Evolutionary conservation across 768 basidiomycete species (phyloP).

Genomic region (Pleurotus tuoliensis): DNA sequence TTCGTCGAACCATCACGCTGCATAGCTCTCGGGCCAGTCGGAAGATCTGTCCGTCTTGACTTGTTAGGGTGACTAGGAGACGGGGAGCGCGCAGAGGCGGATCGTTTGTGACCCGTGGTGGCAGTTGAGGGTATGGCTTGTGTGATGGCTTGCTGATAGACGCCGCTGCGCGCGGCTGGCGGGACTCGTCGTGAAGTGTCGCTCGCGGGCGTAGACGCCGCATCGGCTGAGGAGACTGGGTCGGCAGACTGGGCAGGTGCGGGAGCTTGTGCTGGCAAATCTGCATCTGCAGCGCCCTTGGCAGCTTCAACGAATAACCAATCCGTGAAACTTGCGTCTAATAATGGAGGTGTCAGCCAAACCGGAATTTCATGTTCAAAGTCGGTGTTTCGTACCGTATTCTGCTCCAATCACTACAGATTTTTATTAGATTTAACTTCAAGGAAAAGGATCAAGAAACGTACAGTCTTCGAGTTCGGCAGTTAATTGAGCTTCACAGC

Average conservation of each 20-base stretch:
- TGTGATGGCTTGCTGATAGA: slow-evolving; percentile 74
- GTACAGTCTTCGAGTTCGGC: slow-evolving; percentile 80
- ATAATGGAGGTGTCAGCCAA: slow-evolving; percentile 9
- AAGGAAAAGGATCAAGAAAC: slow-evolving; percentile 17
- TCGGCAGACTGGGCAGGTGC: slow-evolving; percentile 28
- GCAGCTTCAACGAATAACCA: slow-evolving; percentile 85
- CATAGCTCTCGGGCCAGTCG: slow-evolving; percentile 88
- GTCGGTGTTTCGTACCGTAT: slow-evolving; percentile 45
- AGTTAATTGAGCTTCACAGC: slow-evolving; percentile 72
- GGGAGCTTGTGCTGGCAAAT: slow-evolving; percentile 33
- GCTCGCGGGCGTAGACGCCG: slow-evolving; percentile 23
- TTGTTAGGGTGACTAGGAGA: slow-evolving; percentile 66
- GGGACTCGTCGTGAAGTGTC: slow-evolving; percentile 43
- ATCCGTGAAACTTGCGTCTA: slow-evolving; percentile 80
- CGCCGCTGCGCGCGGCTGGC: slow-evolving; percentile 47
- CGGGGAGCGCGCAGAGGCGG: slow-evolving; percentile 65
- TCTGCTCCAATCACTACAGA: slow-evolving; percentile 69
- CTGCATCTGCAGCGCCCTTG: slow-evolving; percentile 58
- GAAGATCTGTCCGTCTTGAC: slow-evolving; percentile 68
- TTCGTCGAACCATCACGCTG: slow-evolving; percentile 33
- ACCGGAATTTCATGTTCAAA: too few species aligned
- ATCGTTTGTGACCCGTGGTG: slow-evolving; percentile 55
- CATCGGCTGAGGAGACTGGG: slow-evolving; percentile 15
- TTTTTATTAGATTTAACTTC: neutral
- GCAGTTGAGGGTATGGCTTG: slow-evolving; percentile 54